These are phyloP conservation scores for Tetrastigma voinierianum DNA, from an alignment of 164 flowering plant genomes.

Conservation along the genomic window DNA sequence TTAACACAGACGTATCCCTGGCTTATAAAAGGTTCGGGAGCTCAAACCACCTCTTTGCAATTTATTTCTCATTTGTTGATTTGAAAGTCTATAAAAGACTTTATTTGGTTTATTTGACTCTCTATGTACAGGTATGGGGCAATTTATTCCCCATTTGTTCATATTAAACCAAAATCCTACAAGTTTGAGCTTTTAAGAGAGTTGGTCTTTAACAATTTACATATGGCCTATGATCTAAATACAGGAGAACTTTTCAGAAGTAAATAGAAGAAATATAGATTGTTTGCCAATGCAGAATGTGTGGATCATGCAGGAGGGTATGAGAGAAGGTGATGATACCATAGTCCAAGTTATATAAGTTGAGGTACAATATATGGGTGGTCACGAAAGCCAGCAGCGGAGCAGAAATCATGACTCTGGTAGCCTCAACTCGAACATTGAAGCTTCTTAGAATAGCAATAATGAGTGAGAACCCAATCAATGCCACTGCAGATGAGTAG, in stretches of 20 bases:
- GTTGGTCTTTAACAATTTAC: no score
- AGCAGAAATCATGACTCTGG: conserved; percentile 87
- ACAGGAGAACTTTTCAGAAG: neutral
- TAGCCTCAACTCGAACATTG: conserved; percentile 70
- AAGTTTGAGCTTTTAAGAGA: no score
- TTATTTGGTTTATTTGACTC: no score
- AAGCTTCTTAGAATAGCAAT: conserved; percentile 61
- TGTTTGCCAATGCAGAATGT: neutral
- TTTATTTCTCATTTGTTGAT: no score
- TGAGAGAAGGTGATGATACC: conserved; percentile 34
- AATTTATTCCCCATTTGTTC: no score
- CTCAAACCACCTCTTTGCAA: no score
- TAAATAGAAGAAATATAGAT: neutral
- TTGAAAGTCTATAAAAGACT: no score
- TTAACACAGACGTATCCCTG: no score
- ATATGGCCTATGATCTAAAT: no score
- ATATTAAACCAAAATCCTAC: no score
- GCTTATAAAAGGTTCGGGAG: no score
- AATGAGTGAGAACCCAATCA: conserved; percentile 69
- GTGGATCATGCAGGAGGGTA: neutral
- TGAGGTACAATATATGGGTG: conserved; percentile 83
- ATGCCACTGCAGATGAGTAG: conserved; percentile 79
- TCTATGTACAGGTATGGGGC: no score
- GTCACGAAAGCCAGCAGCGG: conserved; percentile 79
- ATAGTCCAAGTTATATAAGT: conserved; percentile 69